These are phyloP conservation scores for Globisporangium splendens DNA, from an alignment of 352 stramenopile genomes.

Conservation along the genomic window DNA sequence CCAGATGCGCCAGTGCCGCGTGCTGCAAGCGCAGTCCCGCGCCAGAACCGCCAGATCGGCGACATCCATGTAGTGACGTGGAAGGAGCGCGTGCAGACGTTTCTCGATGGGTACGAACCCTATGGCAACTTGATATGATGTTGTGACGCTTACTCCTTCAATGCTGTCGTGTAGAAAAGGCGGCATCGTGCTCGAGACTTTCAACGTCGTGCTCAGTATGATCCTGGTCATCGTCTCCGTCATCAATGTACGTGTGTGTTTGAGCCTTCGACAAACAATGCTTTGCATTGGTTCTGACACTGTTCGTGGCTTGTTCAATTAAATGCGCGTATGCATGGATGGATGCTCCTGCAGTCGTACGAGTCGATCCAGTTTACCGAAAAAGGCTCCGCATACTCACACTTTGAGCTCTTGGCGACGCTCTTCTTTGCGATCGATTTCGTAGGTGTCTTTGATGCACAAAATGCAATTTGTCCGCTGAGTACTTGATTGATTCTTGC, in stretches of 20 bases:
- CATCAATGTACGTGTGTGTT: conserved; percentile 19
- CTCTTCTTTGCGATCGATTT: conserved; percentile 50
- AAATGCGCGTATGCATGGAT: too few relatives aligned
- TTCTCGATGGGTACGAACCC: conserved; percentile 33
- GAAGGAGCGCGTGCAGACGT: conserved; percentile 39
- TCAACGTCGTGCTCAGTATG: conserved; percentile 48
- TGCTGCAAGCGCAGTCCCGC: too few relatives aligned
- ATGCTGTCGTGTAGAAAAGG: conserved; percentile 11
- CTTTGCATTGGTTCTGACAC: too few relatives aligned
- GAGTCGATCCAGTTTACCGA: conserved; percentile 11
- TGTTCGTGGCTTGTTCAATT: neutral
- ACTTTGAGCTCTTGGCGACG: conserved; percentile 38
- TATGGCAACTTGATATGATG: neutral
- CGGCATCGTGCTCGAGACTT: conserved; percentile 31
- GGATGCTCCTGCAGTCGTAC: conserved; percentile 27
- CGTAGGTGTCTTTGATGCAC: conserved; percentile 13
- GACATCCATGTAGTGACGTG: conserved; percentile 35
- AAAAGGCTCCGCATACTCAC: conserved; percentile 1
- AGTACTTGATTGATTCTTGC: neutral
- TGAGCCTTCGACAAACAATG: too few relatives aligned
- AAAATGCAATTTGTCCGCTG: too few relatives aligned
- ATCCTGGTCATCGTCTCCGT: conserved; percentile 41
- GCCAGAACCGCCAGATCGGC: conserved; percentile 23
- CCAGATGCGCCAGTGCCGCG: too few relatives aligned
- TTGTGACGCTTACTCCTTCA: neutral